phyloP scores from a whole-genome alignment of 2,329 filamentous ascomycete genomes.

The Pseudocercospora pini-densiflorae region DNA sequence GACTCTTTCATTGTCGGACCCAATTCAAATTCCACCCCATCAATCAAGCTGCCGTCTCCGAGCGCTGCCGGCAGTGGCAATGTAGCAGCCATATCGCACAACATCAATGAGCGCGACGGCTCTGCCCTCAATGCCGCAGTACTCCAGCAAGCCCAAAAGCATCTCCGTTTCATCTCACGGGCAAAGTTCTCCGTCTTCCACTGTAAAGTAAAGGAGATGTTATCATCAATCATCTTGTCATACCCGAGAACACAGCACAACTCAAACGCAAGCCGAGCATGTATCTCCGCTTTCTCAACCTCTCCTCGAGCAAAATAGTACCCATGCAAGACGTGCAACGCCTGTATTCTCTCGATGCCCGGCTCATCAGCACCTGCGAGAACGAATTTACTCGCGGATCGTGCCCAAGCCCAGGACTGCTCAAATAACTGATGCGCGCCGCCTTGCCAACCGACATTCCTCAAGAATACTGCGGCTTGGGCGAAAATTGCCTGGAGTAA shows the following conservation, averaged over 20 bases:
- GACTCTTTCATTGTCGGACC: neutral
- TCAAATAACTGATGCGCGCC: neutral
- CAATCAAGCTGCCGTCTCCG: neutral
- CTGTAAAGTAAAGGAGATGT: neutral
- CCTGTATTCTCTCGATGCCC: neutral
- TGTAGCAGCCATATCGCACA: neutral
- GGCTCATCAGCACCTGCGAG: neutral
- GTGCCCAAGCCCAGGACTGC: neutral
- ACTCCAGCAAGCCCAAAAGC: neutral
- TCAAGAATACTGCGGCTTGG: neutral
- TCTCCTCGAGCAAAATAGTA: neutral
- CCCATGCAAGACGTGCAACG: neutral
- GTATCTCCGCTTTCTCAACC: neutral
- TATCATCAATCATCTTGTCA: neutral
- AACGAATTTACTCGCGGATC: neutral
- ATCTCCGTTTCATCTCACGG: neutral
- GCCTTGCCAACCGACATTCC: neutral
- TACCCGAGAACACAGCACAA: neutral
- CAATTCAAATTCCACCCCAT: neutral
- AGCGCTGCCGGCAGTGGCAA: neutral
- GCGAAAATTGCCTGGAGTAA: neutral
- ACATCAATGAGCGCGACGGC: neutral
- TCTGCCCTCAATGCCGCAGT: neutral
- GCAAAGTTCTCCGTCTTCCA: neutral
- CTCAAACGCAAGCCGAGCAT: neutral